Percentiles rank a stretch among this genome's conserved stretches.
phyloP scores from a whole-genome alignment of 2,329 filamentous ascomycete genomes.

The Alternaria solani region DNA sequence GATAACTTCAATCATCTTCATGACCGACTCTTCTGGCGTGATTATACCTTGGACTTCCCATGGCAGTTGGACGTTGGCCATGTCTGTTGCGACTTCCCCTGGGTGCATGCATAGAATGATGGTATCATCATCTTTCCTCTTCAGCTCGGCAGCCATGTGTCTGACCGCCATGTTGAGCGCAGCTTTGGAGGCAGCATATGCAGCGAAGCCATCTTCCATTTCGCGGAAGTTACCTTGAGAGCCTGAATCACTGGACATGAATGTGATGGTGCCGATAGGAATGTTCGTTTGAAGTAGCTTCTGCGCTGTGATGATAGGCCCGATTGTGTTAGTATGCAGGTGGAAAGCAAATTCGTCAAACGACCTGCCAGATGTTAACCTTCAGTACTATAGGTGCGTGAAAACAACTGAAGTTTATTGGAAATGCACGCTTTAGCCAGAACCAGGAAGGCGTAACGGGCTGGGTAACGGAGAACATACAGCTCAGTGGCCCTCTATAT shows the following conservation, averaged over 20 bases:
- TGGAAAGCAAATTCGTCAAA: conserved; percentile 64
- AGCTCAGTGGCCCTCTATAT: conserved; percentile 60
- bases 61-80: conserved; percentile 60
- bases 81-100: conserved; percentile 65
- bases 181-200: conserved; percentile 65
- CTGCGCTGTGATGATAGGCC: conserved; percentile 65
- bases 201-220: conserved; percentile 67
- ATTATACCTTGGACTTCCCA: conserved; percentile 64
- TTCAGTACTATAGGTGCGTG: neutral
- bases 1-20: conserved; percentile 61
- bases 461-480: conserved; percentile 45
- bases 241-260: conserved; percentile 67
- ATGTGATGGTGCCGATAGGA: conserved; percentile 59
- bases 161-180: conserved; percentile 65
- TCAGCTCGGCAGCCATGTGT: conserved; percentile 65
- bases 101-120: conserved; percentile 65
- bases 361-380: conserved; percentile 49
- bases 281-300: conserved; percentile 59
- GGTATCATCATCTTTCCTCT: conserved; percentile 59
- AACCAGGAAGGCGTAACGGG: conserved; percentile 27
- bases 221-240: conserved; percentile 61
- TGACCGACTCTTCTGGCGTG: conserved; percentile 59
- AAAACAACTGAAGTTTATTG: conserved; percentile 16
- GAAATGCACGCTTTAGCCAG: conserved; percentile 33
- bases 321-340: conserved; percentile 66